These are phyloP conservation scores for Leptoxyphium fumago DNA, from an alignment of 2,329 filamentous ascomycete genomes.

Conservation along the genomic window DNA sequence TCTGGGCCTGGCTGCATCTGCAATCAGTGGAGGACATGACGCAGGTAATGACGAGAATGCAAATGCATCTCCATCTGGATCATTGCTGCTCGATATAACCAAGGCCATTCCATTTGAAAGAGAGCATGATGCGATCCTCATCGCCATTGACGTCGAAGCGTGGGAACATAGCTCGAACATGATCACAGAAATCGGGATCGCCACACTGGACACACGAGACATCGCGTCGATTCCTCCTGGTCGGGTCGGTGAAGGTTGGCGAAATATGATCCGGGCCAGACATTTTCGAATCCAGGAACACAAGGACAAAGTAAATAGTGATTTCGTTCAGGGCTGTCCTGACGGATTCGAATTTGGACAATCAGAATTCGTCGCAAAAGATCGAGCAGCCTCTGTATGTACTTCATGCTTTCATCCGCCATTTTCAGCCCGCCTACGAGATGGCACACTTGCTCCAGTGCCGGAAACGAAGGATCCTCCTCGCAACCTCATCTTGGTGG, in stretches of 20 bases:
- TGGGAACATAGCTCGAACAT: constrained; percentile 51
- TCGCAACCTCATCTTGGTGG: constrained; percentile 60
- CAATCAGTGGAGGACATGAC: background rate
- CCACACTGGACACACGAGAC: constrained; percentile 58
- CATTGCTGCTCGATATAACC: constrained; percentile 10
- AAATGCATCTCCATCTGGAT: constrained; percentile 8
- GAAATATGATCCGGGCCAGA: constrained; percentile 46
- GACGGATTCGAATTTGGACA: constrained; percentile 58
- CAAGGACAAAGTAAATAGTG: constrained; percentile 46
- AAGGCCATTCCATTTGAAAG: constrained; percentile 31
- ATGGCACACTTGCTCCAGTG: background rate
- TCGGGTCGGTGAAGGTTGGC: constrained; percentile 49
- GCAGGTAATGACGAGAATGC: constrained; percentile 1
- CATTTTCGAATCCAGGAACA: constrained; percentile 69
- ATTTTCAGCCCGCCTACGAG: constrained; percentile 25
- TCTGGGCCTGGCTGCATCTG: constrained; percentile 46
- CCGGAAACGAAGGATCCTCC: constrained; percentile 10
- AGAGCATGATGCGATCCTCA: constrained; percentile 49
- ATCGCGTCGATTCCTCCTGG: constrained; percentile 45
- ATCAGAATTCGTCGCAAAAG: constrained; percentile 37
- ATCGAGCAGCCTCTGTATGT: constrained; percentile 10
- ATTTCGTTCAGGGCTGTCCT: constrained; percentile 59
- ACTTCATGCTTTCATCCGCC: constrained; percentile 43
- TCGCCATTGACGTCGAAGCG: constrained; percentile 71
- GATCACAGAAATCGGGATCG: constrained; percentile 77